Conservation (phyloP, 306 rosid species). For the Quercus engelmannii region DNA sequence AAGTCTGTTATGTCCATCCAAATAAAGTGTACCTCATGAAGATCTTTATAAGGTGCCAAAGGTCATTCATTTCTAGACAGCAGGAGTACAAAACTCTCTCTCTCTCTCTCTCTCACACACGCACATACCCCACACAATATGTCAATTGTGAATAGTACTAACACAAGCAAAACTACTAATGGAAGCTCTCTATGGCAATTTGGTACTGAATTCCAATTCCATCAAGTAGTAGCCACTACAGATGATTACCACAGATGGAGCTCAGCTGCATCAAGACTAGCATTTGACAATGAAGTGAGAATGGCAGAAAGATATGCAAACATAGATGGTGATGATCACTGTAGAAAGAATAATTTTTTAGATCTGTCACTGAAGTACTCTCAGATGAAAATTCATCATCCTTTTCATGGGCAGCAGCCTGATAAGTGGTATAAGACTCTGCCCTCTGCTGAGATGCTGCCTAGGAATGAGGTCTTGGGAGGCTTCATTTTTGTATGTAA, state of each 20-base stretch:
- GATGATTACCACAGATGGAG: slow-evolving; percentile 11
- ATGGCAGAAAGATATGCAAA: not conserved
- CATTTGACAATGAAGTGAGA: slow-evolving; percentile 3
- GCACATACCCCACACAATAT: not conserved
- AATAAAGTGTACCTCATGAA: not conserved
- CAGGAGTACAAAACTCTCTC: not conserved
- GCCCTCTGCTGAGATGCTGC: slow-evolving; percentile 29
- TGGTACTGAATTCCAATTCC: not conserved
- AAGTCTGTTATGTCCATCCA: too few relatives aligned
- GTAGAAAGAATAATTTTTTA: not conserved
- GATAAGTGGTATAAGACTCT: slow-evolving; percentile 9
- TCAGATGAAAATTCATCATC: not conserved
- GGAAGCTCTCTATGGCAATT: not conserved
- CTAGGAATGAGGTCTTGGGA: slow-evolving; percentile 27
- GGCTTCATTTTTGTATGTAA: slow-evolving; percentile 30
- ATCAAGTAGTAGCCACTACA: not conserved
- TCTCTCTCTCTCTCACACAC: not conserved
- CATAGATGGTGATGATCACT: not conserved
- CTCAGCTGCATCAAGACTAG: not conserved
- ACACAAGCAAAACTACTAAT: not conserved
- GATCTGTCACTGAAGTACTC: not conserved
- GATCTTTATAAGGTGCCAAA: not conserved
- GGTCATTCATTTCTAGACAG: not conserved
- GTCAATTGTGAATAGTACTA: not conserved
- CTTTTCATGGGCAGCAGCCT: slow-evolving; percentile 2